Conservation (phyloP, 345 rosid genomes). For the Hypericum perforatum region DNA sequence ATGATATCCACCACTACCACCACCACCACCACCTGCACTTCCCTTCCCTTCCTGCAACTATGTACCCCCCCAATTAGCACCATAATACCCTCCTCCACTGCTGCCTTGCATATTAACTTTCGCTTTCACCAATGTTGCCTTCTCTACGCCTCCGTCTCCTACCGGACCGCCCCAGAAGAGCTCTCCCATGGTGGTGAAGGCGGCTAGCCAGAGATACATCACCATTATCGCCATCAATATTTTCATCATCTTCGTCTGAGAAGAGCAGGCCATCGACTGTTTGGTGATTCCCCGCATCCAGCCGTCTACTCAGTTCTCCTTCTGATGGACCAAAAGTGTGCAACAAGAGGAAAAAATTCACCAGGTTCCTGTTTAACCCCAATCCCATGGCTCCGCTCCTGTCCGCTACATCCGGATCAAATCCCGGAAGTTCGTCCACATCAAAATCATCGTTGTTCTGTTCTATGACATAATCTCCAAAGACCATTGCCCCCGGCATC, state of each 20-base stretch:
- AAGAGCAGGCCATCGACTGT: slow-evolving; percentile 24
- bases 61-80: no score
- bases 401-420: slow-evolving; percentile 23
- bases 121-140: slow-evolving; percentile 15
- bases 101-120: neutral
- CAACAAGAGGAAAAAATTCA: slow-evolving; percentile 51
- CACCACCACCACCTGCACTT: no score
- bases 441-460: slow-evolving; percentile 44
- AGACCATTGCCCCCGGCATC: slow-evolving; percentile 81
- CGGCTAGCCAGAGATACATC: slow-evolving; percentile 49
- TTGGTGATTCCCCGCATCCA: slow-evolving; percentile 20
- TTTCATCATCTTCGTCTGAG: slow-evolving; percentile 41
- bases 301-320: slow-evolving; percentile 32
- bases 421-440: slow-evolving; percentile 31
- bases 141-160: slow-evolving; percentile 74
- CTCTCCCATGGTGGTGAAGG: slow-evolving; percentile 55
- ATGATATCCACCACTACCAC: no score
- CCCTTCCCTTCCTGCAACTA: no score
- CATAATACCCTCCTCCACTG: no score
- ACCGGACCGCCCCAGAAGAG: slow-evolving; percentile 55
- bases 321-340: slow-evolving; percentile 70
- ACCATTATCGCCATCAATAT: slow-evolving; percentile 13
- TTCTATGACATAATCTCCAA: slow-evolving; percentile 80
- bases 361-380: slow-evolving; percentile 49
- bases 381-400: slow-evolving; percentile 34